Evolutionary conservation across 2,329 filamentous ascomycete species (phyloP), one percentile per base, ranked within the genome.

Genomic region (Trichoderma sp.): DNA sequence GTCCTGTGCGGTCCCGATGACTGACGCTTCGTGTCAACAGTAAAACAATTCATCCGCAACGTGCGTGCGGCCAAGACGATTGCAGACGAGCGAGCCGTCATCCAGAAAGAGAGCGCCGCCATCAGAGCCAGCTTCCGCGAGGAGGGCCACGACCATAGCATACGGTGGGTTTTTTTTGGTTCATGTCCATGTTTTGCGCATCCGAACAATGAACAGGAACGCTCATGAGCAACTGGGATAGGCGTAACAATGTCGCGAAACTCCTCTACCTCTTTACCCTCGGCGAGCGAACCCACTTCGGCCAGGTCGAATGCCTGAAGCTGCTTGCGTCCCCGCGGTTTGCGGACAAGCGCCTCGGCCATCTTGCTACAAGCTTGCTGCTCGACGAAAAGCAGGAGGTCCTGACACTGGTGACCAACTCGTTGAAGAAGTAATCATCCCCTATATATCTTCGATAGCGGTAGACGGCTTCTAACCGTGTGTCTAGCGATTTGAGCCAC

Each of bases 1-100:
- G 65, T 64, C 56, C 35, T 57, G 39, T 19, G 50, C 19, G n/a
- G 27, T 12, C 13, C 17, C 25, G 34, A 19, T 45, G 57, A 8
- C 54, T 70, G 68, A 69, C 52, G 59, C 39, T 54, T 66, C 29
- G 29, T 15, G 59, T 25, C 67, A 72, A 69, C 77, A 98, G 95
- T 99, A 80, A 99, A 99, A 84, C 95, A 98, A 83, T 99, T 99
- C 83, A 99, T 99, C 81, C 94, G 95, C 79, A 98, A 97, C 82
- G 95, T 99, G 78, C 93, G 95, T 79, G 94, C 95, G 70, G 93
- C 95, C 70, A 99, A 99, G 84, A 99, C 95, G 39, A 97, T 99
- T 78, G 96, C 96, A 79, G 95, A 99, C 82, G 95, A 99, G 84
- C 90, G 95, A 78, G 94, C 95, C 63, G 95, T 99, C 67, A 96